These are phyloP conservation scores for Candida pseudocylindracea DNA, from an alignment of 1,139 yeast genomes.

Conservation along the genomic window DNA sequence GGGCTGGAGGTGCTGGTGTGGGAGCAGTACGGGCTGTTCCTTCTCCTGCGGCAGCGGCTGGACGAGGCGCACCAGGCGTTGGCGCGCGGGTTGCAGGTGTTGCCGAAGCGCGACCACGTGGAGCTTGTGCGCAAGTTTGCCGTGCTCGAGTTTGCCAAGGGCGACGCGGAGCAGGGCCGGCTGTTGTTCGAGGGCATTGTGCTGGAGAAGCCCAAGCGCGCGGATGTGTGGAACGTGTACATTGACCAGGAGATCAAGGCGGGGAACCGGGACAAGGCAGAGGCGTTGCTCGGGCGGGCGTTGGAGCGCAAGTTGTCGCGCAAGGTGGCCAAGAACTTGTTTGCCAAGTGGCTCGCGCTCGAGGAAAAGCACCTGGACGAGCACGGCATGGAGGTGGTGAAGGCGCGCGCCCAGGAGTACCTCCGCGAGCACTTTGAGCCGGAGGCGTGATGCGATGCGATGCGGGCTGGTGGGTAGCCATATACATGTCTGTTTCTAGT, in stretches of 20 bases:
- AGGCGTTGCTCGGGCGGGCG: constrained; percentile 67
- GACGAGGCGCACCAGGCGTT: constrained; percentile 50
- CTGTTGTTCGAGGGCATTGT: constrained; percentile 83
- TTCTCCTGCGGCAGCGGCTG: constrained; percentile 32
- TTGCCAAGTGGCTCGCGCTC: constrained; percentile 71
- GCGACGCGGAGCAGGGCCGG: constrained; percentile 88
- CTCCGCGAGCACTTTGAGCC: constrained; percentile 9
- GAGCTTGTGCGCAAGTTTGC: constrained; percentile 79
- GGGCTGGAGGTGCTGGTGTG: constrained; percentile 52
- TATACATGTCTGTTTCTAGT: too few relatives aligned
- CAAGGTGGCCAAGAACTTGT: constrained; percentile 89
- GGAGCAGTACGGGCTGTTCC: constrained; percentile 58
- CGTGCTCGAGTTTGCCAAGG: constrained; percentile 64
- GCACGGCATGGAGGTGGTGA: constrained; percentile 61
- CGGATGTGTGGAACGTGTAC: constrained; percentile 88
- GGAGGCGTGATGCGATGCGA: too few relatives aligned
- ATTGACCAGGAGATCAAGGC: constrained; percentile 75
- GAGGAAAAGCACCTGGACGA: constrained; percentile 54
- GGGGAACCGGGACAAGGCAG: constrained; percentile 35
- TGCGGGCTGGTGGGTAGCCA: too few relatives aligned
- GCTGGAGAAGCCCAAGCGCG: constrained; percentile 76
- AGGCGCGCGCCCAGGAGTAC: constrained; percentile 77
- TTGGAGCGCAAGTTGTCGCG: constrained; percentile 44
- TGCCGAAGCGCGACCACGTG: constrained; percentile 60
- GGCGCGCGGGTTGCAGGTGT: constrained; percentile 46